These are phyloP conservation scores for Cryphonectria naterciae DNA, from an alignment of 2,329 filamentous ascomycete species.

Conservation along the genomic window DNA sequence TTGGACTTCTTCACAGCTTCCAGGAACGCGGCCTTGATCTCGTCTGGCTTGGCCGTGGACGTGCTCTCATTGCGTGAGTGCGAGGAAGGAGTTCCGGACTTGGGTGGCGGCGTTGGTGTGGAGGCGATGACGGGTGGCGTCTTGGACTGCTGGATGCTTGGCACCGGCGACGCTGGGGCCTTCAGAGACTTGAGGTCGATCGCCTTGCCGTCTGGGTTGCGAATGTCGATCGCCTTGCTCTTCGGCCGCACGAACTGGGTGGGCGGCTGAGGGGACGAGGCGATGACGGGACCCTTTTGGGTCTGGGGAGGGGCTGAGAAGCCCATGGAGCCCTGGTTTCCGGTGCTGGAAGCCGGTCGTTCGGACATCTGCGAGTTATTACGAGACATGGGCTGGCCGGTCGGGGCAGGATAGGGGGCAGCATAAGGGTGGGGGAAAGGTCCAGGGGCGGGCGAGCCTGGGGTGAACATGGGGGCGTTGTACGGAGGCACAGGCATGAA, in stretches of 20 bases:
- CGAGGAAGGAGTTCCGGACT: constrained; percentile 64
- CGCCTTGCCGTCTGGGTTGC: constrained; percentile 78
- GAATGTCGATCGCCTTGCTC: constrained; percentile 81
- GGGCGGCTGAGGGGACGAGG: constrained; percentile 47
- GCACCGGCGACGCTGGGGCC: constrained; percentile 60
- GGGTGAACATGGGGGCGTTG: constrained; percentile 35
- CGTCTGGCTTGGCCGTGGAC: constrained; percentile 71
- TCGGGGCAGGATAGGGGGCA: constrained; percentile 41
- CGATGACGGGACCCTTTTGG: constrained; percentile 53
- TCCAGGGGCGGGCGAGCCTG: constrained; percentile 52
- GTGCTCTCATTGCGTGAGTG: constrained; percentile 74
- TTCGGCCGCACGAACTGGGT: constrained; percentile 57
- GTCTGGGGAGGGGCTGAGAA: constrained; percentile 65
- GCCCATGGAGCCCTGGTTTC: constrained; percentile 64
- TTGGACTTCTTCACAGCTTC: constrained; percentile 72
- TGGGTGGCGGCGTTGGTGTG: constrained; percentile 79
- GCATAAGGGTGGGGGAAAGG: constrained; percentile 54
- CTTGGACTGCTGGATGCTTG: constrained; percentile 60
- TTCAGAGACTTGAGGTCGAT: constrained; percentile 69
- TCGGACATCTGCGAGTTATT: constrained; percentile 81
- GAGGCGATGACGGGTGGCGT: constrained; percentile 74
- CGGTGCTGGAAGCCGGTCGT: constrained; percentile 66
- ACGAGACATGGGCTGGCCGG: constrained; percentile 77
- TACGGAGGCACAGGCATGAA: constrained; percentile 25
- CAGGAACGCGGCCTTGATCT: constrained; percentile 82